Percentiles rank a stretch among this genome's conserved stretches.
phyloP scores from a whole-genome alignment of 768 basidiomycete genomes.

The Suillus bovinus region DNA sequence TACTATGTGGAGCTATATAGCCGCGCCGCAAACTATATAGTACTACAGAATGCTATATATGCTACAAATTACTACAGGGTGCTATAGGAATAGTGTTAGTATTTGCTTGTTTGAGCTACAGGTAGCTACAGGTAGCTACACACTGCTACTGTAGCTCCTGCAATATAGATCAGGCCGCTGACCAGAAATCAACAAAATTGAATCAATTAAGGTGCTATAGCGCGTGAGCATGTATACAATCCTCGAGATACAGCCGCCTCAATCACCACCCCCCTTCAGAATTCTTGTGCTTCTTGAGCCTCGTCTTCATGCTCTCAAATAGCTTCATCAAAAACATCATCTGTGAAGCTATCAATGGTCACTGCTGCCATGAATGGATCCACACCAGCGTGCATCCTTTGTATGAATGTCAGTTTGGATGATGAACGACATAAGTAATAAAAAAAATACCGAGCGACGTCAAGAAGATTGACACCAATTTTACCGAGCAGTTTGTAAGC shows the following conservation, averaged over 20 bases:
- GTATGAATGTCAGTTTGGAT: slow-evolving; percentile 1
- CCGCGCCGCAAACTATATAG: neutral
- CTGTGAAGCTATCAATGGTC: neutral
- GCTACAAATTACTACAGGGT: neutral
- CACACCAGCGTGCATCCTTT: slow-evolving; percentile 11
- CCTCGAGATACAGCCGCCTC: neutral
- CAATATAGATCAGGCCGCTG: neutral
- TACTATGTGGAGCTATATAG: neutral
- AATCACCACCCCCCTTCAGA: neutral
- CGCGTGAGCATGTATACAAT: neutral
- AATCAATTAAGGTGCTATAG: slow-evolving; percentile 1
- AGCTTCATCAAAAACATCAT: slow-evolving; percentile 1
- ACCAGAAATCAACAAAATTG: neutral
- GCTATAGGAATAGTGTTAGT: no score
- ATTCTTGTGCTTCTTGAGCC: neutral
- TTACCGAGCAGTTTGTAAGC: slow-evolving; percentile 8
- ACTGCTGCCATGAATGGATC: slow-evolving; percentile 1
- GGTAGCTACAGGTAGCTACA: neutral
- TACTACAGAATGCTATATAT: neutral
- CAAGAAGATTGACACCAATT: slow-evolving; percentile 1
- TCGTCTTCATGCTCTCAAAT: slow-evolving; percentile 7
- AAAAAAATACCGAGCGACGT: slow-evolving; percentile 4
- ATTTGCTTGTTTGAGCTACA: neutral
- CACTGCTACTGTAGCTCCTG: neutral
- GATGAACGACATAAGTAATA: slow-evolving; percentile 1